Conservation (phyloP, 2,329 filamentous ascomycete species). For the Xylaria multiplex region DNA sequence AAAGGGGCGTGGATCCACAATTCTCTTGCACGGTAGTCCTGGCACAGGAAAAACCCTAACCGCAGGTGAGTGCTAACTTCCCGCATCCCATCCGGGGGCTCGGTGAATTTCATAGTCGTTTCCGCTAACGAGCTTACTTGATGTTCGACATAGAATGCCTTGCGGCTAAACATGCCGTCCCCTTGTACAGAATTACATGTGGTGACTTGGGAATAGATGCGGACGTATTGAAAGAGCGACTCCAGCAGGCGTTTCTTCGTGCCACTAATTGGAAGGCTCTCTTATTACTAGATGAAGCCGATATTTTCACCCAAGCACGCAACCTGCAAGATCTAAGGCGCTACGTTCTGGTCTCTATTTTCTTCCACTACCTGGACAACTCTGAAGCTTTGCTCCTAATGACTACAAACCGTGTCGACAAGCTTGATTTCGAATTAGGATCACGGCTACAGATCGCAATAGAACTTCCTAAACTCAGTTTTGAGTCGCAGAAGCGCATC, state of each 20-base stretch:
- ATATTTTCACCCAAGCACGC: slow-evolving; percentile 30
- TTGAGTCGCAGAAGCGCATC: slow-evolving; percentile 19
- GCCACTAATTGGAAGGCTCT: slow-evolving; percentile 38
- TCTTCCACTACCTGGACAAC: slow-evolving; percentile 35
- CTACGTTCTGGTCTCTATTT: slow-evolving; percentile 28
- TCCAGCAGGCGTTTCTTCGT: slow-evolving; percentile 28
- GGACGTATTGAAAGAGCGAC: slow-evolving; percentile 28
- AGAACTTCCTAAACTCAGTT: slow-evolving; percentile 16
- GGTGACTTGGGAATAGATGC: slow-evolving; percentile 32
- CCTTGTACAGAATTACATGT: slow-evolving; percentile 35
- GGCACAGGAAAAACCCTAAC: slow-evolving; percentile 39
- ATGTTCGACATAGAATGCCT: slow-evolving; percentile 33
- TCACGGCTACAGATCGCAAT: slow-evolving; percentile 25
- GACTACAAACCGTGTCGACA: slow-evolving; percentile 17
- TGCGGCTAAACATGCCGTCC: slow-evolving; percentile 28
- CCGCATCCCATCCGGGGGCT: no score
- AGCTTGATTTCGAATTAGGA: slow-evolving; percentile 21
- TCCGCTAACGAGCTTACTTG: background rate
- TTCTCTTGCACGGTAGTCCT: slow-evolving; percentile 33
- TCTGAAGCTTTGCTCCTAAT: slow-evolving; percentile 34
- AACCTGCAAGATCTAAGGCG: background rate
- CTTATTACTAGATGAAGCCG: slow-evolving; percentile 37
- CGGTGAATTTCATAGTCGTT: background rate
- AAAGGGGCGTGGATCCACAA: slow-evolving; percentile 27
- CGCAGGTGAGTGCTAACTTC: slow-evolving; percentile 30